Evolutionary conservation across 2,329 filamentous ascomycete species (phyloP), one percentile per base, ranked within the genome.

Genomic region (Aspergillus sp.): DNA sequence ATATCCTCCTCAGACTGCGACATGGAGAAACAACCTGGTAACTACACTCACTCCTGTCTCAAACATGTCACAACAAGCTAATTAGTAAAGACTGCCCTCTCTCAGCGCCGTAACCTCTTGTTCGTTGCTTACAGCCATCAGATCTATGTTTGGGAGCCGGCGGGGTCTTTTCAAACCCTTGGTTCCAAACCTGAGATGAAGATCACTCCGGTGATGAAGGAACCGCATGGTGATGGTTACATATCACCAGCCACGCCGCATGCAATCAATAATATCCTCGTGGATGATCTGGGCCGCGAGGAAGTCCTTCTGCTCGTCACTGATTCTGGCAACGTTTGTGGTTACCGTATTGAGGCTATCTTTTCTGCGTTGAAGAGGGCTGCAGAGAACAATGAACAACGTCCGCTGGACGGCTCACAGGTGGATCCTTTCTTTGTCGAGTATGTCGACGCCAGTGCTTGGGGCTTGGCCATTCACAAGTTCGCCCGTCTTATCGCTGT

Each of bases 401-500:
- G 58, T 6, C 67, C 67, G 19, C 61, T 70, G 42, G 62, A 73
- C 50, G 58, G 63, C n/a, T 53, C 65, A 6, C 66, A 70, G 45
- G 63, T 77, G 14, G 66, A 66, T 16, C 72, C 75, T 2, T 89
- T 96, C 64, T 89, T 96, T 52, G 83, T 85, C 53, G 82, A 88
- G 34, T 91, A 88, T 65, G 91, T 96, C 2, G 83, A 83, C 1
- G 75, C 73, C 20, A 93, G 89, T 54, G 93, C 92, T 2, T 99
- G 94, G 94, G 94, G 93, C 0, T 72, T 96, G 45, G 88, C 91
- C 6, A 81, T 96, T 10, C 93, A 97, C 68, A 81, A 84, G 56
- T 76, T 86, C 57, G 90, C 89, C n/a, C 85, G 92, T 0, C 76
- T 97, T 56, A 88, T 99, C 57, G 94, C 93, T 0, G 87, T 95